Base-by-base conservation (phyloP, 2,329 filamentous ascomycete genomes). In the Xylariaceae sp. region DNA sequence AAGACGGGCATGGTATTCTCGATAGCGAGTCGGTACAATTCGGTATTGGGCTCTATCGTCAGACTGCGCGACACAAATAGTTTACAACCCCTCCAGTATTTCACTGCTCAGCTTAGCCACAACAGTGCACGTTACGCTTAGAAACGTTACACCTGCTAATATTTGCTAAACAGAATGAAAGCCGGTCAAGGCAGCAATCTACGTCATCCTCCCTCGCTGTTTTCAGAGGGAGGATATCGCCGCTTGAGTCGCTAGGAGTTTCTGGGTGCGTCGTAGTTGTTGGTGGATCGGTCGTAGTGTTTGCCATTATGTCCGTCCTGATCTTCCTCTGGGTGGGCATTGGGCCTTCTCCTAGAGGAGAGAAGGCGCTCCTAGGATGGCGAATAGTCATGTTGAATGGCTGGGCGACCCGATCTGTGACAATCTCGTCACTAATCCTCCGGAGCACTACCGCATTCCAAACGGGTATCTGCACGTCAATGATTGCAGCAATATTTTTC, bases 231-330 rank as follows among this genome's bases (percentile, higher is more conserved):
- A 29, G 25, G 14, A 29, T 29, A 8, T 29, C 25, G 8, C 8
- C 14, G 14, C 14, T 8, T 8, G 25, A 38, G 21, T 46, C 44
- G 11, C 23, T 46, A 14, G 44, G 44, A 12, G 21, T 20, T 16
- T 37, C 29, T 5, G 33, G 34, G 3, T 39, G 20, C 47, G 8
- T 48, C 61, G 42, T 33, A 3, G 17, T 47, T 5, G 37, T 44
- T 14, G 40, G 40, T 2, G 45, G 45, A 3, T 47, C 45, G 4
- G 17, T 12, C 2, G n/a, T 47, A 16, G 34, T 20, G 6, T n/a
- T 44, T 20, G 11, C 38, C 6, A 29, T 29, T 21, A 16, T 44
- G 12, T n/a, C 11, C 7, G 43, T 43, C 16, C 40, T 47, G 10
- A 4, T 44, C n/a, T 44, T 47, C 22, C 45, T 47, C 17, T 47